A percentile compares a stretch with the other conserved stretches of the same genome.
phyloP scores from a whole-genome alignment of 352 stramenopile genomes.

The Globisporangium nunn region DNA sequence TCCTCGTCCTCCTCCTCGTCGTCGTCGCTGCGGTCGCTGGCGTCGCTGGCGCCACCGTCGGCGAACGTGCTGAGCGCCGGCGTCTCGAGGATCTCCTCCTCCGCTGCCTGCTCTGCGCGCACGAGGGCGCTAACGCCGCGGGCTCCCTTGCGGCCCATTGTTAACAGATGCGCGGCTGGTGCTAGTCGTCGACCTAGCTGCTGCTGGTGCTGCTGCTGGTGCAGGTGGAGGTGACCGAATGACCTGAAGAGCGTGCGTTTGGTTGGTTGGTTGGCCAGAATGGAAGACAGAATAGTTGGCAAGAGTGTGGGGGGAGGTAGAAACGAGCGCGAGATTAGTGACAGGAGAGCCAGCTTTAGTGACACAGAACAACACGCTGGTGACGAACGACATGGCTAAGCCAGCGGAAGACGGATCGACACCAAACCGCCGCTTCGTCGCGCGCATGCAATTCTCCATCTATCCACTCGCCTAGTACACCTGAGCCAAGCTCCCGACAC shows the following conservation, averaged over 20 bases:
- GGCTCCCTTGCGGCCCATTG: constrained; percentile 35
- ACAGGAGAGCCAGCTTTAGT: neutral
- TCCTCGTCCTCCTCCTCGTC: constrained; percentile 56
- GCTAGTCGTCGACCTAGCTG: neutral
- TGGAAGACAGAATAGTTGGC: too few species aligned
- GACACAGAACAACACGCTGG: too few species aligned
- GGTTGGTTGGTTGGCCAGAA: constrained; percentile 1
- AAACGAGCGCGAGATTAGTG: neutral
- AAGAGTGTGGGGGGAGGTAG: too few species aligned
- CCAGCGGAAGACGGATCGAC: too few species aligned
- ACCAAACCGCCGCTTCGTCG: too few species aligned
- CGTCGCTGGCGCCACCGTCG: constrained; percentile 6
- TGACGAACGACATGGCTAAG: too few species aligned
- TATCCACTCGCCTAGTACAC: neutral
- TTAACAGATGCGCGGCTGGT: neutral
- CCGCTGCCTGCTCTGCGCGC: constrained; percentile 59
- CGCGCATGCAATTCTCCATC: too few species aligned
- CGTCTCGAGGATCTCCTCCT: constrained; percentile 83
- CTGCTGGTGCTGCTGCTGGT: neutral
- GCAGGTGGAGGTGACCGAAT: neutral
- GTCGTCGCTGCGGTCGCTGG: constrained; percentile 24
- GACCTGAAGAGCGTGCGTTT: neutral
- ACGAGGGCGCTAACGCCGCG: constrained; percentile 48
- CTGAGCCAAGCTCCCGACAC: too few species aligned
- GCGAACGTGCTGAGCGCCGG: constrained; percentile 54